Evolutionary conservation across 805 yeast genomes (phyloP).

Genomic region (Yarrowia sp.): DNA sequence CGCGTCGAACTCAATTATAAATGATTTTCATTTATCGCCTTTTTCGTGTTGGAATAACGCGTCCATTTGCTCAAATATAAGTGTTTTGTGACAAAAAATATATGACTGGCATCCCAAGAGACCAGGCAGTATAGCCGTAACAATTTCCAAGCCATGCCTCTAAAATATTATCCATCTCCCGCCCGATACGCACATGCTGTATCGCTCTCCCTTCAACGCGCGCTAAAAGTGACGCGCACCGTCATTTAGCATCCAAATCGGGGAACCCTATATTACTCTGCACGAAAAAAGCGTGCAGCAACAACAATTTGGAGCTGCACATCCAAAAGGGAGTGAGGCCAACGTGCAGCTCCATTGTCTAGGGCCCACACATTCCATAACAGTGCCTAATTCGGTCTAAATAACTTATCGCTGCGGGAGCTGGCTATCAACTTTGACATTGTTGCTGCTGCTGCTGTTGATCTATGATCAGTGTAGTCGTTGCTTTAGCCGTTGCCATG

Average conservation of each 20-base stretch:
- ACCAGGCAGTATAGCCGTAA: background rate
- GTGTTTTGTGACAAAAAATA: background rate
- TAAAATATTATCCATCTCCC: background rate
- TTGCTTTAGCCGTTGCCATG: background rate
- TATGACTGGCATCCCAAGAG: too few species aligned
- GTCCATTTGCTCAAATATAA: background rate
- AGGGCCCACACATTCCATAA: constrained; percentile 9
- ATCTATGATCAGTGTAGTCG: background rate
- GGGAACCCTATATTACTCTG: constrained; percentile 12
- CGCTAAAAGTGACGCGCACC: constrained; percentile 10
- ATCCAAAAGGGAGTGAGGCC: background rate
- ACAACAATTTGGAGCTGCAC: background rate
- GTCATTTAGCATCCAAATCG: constrained; percentile 16
- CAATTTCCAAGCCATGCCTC: background rate
- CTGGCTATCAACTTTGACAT: background rate
- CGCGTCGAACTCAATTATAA: constrained; percentile 22
- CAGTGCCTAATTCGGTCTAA: constrained; percentile 21
- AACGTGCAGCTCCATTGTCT: constrained; percentile 8
- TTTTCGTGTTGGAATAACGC: background rate
- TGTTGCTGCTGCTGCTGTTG: background rate
- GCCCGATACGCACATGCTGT: background rate
- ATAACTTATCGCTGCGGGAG: background rate
- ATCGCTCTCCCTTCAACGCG: constrained; percentile 11
- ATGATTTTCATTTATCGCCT: constrained; percentile 15
- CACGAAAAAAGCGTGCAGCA: constrained; percentile 6